phyloP scores from a whole-genome alignment of 768 basidiomycete species.

The Tephrocybe sp. region DNA sequence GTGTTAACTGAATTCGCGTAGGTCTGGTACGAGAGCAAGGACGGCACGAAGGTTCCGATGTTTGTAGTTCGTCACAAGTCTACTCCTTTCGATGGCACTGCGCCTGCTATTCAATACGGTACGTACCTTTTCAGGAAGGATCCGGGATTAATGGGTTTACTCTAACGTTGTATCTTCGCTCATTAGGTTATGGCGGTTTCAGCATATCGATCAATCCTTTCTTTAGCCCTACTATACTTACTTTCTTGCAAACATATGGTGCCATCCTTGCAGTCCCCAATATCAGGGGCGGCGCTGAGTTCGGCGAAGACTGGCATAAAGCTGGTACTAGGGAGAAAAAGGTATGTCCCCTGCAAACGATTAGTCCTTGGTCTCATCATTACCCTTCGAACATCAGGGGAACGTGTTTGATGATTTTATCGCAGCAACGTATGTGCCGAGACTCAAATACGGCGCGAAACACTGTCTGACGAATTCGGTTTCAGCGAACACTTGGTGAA shows the following conservation, averaged over 20 bases:
- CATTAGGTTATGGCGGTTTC: slow-evolving; percentile 78
- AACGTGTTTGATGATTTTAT: slow-evolving; percentile 86
- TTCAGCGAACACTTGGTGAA: slow-evolving; percentile 67
- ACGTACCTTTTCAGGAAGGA: slow-evolving; percentile 9
- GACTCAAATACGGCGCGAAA: background rate
- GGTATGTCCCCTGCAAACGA: slow-evolving; percentile 29
- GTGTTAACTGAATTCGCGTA: slow-evolving; percentile 15
- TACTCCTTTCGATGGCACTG: slow-evolving; percentile 69
- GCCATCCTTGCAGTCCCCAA: slow-evolving; percentile 59
- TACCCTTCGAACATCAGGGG: slow-evolving; percentile 31
- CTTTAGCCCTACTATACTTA: slow-evolving; percentile 70
- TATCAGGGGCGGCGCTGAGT: slow-evolving; percentile 72
- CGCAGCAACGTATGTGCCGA: slow-evolving; percentile 60
- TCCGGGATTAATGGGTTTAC: background rate
- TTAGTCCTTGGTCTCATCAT: slow-evolving; percentile 4
- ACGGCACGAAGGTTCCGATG: slow-evolving; percentile 82
- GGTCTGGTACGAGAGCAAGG: slow-evolving; percentile 80
- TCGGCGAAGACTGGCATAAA: slow-evolving; percentile 83
- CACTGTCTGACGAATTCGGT: background rate
- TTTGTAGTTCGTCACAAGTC: slow-evolving; percentile 77
- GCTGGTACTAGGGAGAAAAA: slow-evolving; percentile 71
- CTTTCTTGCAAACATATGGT: slow-evolving; percentile 69
- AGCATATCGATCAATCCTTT: slow-evolving; percentile 66
- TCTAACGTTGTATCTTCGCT: background rate
- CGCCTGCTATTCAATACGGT: slow-evolving; percentile 79